Evolutionary conservation across 169 alveolate genomes (phyloP).

Genomic region (Eimeria tenella): DNA sequence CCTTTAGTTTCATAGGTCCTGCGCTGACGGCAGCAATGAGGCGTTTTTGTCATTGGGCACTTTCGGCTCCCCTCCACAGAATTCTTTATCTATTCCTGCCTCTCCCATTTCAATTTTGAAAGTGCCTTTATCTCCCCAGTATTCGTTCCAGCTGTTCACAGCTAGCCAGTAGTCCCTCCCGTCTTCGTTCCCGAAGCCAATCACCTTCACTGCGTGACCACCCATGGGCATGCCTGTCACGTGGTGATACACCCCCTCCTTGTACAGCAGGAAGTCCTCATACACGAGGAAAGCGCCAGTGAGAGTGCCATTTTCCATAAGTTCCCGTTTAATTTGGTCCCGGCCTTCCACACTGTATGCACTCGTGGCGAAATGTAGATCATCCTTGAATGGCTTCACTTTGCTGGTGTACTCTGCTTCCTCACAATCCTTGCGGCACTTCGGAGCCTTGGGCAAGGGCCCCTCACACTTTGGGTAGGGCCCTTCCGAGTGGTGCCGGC

Average conservation of each 20-base stretch:
- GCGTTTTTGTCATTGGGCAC: not conserved
- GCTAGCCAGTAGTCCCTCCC: slow-evolving; percentile 80
- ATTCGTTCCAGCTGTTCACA: slow-evolving; percentile 80
- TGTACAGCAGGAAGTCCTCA: slow-evolving; percentile 89
- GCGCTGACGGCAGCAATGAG: slow-evolving; percentile 23
- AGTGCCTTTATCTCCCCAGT: slow-evolving; percentile 80
- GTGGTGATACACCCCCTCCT: slow-evolving; percentile 89
- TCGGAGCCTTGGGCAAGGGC: slow-evolving; percentile 60
- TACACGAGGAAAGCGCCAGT: slow-evolving; percentile 88
- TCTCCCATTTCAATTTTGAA: slow-evolving; percentile 77
- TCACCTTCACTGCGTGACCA: slow-evolving; percentile 90
- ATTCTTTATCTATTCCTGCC: slow-evolving; percentile 55
- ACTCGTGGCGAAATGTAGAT: slow-evolving; percentile 62
- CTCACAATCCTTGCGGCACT: slow-evolving; percentile 75
- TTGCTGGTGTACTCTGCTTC: slow-evolving; percentile 51
- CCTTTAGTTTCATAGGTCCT: not conserved
- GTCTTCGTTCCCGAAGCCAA: slow-evolving; percentile 84
- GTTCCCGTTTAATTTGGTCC: slow-evolving; percentile 69
- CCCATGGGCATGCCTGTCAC: slow-evolving; percentile 86
- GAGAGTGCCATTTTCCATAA: slow-evolving; percentile 79
- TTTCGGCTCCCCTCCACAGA: slow-evolving; percentile 69
- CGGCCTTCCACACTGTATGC: slow-evolving; percentile 59
- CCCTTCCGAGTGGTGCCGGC: slow-evolving; percentile 78
- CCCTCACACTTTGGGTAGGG: slow-evolving; percentile 76
- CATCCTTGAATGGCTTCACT: slow-evolving; percentile 62